These are phyloP conservation scores for Pseudevernia furfuracea DNA, from an alignment of 495 filamentous ascomycete species.

Conservation along the genomic window DNA sequence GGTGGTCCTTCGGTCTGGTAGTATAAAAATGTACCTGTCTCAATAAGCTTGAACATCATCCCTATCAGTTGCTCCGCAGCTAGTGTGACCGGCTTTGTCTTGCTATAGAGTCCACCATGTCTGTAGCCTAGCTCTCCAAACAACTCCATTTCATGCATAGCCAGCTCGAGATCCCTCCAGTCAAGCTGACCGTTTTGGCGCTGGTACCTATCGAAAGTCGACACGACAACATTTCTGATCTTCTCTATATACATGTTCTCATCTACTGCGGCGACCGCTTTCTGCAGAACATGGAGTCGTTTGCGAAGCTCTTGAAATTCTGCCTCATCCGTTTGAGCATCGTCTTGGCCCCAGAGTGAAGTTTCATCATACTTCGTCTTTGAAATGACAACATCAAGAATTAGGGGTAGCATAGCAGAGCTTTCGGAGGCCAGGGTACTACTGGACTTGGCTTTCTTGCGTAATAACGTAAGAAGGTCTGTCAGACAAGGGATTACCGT, in stretches of 20 bases:
- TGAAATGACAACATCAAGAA: slow-evolving; percentile 79
- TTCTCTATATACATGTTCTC: slow-evolving; percentile 76
- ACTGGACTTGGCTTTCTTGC: slow-evolving; percentile 60
- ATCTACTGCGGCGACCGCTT: slow-evolving; percentile 78
- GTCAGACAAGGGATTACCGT: slow-evolving; percentile 86
- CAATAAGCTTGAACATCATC: slow-evolving; percentile 92
- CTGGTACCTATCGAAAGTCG: slow-evolving; percentile 69
- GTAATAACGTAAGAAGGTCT: slow-evolving; percentile 79
- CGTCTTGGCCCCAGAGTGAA: slow-evolving; percentile 85
- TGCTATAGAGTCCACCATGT: slow-evolving; percentile 72
- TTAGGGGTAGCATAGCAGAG: slow-evolving; percentile 68
- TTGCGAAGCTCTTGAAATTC: slow-evolving; percentile 94
- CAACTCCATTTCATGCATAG: slow-evolving; percentile 93
- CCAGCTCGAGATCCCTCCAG: slow-evolving; percentile 92
- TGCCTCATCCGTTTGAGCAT: slow-evolving; percentile 93
- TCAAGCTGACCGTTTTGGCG: slow-evolving; percentile 65
- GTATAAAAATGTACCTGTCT: slow-evolving; percentile 57
- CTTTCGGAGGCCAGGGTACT: slow-evolving; percentile 58
- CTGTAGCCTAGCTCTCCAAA: slow-evolving; percentile 88
- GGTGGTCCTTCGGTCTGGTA: slow-evolving; percentile 5
- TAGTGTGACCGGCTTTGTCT: slow-evolving; percentile 65
- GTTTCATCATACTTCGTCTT: slow-evolving; percentile 98
- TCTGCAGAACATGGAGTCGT: slow-evolving; percentile 78
- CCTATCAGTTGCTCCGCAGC: slow-evolving; percentile 69
- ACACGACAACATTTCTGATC: slow-evolving; percentile 73